A percentile compares a stretch with the other conserved stretches of the same genome.
Conservation (phyloP, 2,329 filamentous ascomycete species). For the Gnomoniopsis smithogilvyi region DNA sequence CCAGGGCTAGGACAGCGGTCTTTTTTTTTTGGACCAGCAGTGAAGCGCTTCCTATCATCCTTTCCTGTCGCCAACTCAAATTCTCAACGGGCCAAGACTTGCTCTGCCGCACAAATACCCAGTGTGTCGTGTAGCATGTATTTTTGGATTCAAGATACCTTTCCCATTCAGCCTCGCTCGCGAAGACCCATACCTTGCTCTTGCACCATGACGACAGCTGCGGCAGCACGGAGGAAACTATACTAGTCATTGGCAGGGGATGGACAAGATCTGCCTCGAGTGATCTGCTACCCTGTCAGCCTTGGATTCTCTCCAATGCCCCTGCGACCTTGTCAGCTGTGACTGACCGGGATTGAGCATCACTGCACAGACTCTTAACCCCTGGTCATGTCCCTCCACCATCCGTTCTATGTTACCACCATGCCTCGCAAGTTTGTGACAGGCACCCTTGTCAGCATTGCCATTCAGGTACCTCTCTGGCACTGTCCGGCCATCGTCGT, state of each 20-base stretch:
- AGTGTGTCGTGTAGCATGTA: not conserved
- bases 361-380: constrained; percentile 10
- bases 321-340: constrained; percentile 13
- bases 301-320: constrained; percentile 16
- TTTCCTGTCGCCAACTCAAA: not conserved
- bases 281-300: constrained; percentile 22
- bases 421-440: constrained; percentile 18
- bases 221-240: not conserved
- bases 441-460: not conserved
- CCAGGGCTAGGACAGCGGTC: no score
- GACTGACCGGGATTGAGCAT: constrained; percentile 18
- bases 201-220: not conserved
- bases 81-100: not conserved
- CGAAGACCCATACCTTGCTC: not conserved
- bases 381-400: constrained; percentile 18
- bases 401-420: constrained; percentile 22
- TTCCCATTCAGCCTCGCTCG: not conserved
- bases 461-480: constrained; percentile 4
- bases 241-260: constrained; percentile 23
- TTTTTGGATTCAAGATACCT: not conserved
- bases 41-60: not conserved
- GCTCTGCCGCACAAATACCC: not conserved
- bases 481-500: not conserved
- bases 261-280: constrained; percentile 24
- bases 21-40: no score